Base-by-base conservation (phyloP, 2,329 filamentous ascomycete genomes). In the Cladophialophora chaetospira region DNA sequence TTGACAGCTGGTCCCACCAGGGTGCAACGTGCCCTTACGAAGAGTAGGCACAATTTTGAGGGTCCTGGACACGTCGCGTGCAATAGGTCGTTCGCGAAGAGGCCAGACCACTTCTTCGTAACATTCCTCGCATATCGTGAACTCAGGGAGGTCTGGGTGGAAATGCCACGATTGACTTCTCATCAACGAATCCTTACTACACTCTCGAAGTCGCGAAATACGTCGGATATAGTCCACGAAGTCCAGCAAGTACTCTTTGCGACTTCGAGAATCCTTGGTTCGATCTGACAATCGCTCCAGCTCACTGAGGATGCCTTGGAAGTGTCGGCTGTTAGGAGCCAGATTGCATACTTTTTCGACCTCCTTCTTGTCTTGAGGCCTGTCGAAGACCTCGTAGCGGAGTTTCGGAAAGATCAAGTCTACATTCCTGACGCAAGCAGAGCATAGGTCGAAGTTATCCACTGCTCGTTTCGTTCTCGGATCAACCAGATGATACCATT, bases 41-140 rank as follows among this genome's bases (percentile, higher is more conserved):
- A 25, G 76, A 82, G 45, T 64, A 77, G 81, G 77, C 4, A 88
- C 72, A 10, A 79, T 77, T 61, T 84, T 81, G 21, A 84, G 78
- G 11, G 82, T 78, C 54, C 80, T 79, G 61, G 83, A 84, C 64
- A 94, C 88, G 62, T 86, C 82, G 15, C 80, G 75, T 8, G 88
- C 85, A 21, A 92, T 77, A 0, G 81, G 74, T 36, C 73, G 75
- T 35, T 79, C 73, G 3, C 79, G 76, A 1, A 84, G 77, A 0
- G 91, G 91, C 72, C 82, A 84, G n/a, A 96, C 83, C 0, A 90
- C 82, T 19, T 90, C 85, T 13, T 89, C 83, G 69, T 88, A 96
- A 71, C 92, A 97, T 71, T 93, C 89, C 62, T 88, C 85, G 72
- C 92, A 97, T 3, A 96, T 87, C 0, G 88, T 91, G 66, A 96